Evolutionary conservation across 2,329 filamentous ascomycete species (phyloP).

Genomic region (Fusarium sp.): DNA sequence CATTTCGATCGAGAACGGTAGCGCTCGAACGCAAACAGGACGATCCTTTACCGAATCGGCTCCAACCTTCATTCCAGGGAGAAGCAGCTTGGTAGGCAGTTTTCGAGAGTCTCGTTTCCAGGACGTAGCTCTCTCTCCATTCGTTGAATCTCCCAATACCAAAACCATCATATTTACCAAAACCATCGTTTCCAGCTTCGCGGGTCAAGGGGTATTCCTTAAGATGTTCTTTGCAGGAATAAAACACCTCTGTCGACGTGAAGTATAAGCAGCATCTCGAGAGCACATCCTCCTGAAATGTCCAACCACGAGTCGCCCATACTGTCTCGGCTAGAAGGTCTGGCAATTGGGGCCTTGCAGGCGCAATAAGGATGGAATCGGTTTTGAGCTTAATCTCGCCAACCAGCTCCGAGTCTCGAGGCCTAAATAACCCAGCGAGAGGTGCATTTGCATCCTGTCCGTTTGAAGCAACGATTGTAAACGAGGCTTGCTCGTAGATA

Average conservation of each 20-base stretch:
- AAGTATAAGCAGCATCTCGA: background rate
- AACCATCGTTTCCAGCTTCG: background rate
- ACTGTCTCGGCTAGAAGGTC: background rate
- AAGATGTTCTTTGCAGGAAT: background rate
- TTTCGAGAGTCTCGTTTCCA: background rate
- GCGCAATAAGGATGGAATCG: background rate
- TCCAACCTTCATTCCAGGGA: background rate
- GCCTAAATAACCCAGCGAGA: background rate
- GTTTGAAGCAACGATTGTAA: background rate
- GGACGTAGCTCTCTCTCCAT: background rate
- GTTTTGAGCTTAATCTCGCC: background rate
- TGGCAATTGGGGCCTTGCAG: background rate
- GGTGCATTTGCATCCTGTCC: background rate
- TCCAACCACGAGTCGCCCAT: background rate
- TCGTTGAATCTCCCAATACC: background rate
- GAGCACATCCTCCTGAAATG: background rate
- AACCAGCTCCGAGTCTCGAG: background rate
- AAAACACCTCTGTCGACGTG: background rate
- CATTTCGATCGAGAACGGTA: rapidly evolving
- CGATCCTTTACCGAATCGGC: background rate
- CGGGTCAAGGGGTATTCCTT: background rate
- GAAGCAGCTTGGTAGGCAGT: background rate
- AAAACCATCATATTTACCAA: background rate
- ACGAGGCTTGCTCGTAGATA: background rate
- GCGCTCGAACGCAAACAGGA: background rate